Conservation (phyloP, 768 basidiomycete species). For the Podaxis sp. region DNA sequence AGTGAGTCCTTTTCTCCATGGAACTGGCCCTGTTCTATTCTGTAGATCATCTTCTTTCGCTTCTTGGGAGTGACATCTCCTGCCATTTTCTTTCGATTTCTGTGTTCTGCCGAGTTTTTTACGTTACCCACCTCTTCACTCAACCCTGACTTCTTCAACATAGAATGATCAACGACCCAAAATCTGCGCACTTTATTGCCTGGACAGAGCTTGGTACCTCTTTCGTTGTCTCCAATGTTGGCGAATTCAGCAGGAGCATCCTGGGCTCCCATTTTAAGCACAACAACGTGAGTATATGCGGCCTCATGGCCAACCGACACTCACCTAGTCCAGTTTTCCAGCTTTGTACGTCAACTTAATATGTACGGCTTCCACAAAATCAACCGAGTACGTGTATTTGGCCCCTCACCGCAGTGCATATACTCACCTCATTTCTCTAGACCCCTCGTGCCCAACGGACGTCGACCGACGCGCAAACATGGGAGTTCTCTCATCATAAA, state of each 20-base stretch:
- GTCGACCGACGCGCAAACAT: constrained; percentile 76
- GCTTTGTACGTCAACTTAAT: constrained; percentile 92
- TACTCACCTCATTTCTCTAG: constrained; percentile 28
- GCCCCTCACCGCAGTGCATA: not conserved
- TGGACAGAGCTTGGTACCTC: constrained; percentile 85
- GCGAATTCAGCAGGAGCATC: constrained; percentile 83
- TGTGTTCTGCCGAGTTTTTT: constrained; percentile 8
- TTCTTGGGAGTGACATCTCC: not conserved
- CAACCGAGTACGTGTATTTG: constrained; percentile 59
- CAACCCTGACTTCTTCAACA: constrained; percentile 9
- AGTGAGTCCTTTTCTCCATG: constrained; percentile 45
- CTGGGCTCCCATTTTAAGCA: constrained; percentile 88
- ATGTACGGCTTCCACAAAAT: constrained; percentile 98
- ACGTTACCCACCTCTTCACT: constrained; percentile 8
- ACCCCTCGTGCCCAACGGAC: constrained; percentile 83
- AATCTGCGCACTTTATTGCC: constrained; percentile 74
- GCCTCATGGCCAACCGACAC: constrained; percentile 9
- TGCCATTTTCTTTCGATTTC: constrained; percentile 12
- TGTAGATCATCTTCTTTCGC: constrained; percentile 3
- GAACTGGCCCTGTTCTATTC: constrained; percentile 5
- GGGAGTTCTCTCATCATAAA: constrained; percentile 89
- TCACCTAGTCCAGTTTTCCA: constrained; percentile 64
- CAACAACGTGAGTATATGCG: constrained; percentile 63
- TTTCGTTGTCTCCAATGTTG: constrained; percentile 84
- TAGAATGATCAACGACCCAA: constrained; percentile 86